Evolutionary conservation across 139 green algal genomes (phyloP), one percentile per base, ranked within the genome.

Genomic region (Haematococcus sp.): DNA sequence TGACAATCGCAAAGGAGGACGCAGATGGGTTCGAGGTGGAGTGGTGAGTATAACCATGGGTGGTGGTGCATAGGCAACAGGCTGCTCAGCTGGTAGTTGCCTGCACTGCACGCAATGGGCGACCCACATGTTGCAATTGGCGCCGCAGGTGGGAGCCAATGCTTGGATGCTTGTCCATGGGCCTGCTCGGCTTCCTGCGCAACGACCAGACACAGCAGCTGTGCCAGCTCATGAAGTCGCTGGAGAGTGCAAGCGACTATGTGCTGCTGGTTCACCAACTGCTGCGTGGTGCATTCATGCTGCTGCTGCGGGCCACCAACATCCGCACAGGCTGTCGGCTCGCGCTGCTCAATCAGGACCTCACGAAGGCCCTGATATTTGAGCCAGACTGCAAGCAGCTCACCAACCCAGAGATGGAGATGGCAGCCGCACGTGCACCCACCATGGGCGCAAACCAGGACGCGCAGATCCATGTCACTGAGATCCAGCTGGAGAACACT

Each of bases 111-210:
- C n/a, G n/a, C n/a, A n/a, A n/a, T n/a, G n/a, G n/a, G n/a, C n/a
- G n/a, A n/a, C n/a, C n/a, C n/a, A n/a, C n/a, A n/a, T n/a, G n/a
- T n/a, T n/a, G n/a, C n/a, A n/a, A n/a, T n/a, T n/a, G n/a, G n/a
- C n/a, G n/a, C n/a, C 23, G 3, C 79, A 87, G 84, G 81, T 90
- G 85, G 85, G 85, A 90, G 75, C 85, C 85, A 13, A 87, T 90
- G 81, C 79, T 90, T 33, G 81, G 81, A 25, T 86, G 83, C 65
- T 68, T 90, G 23, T 82, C 81, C 60, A 83, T 85, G 28, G 85
- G 85, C 30, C 79, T 90, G 74, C 79, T 87, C 4, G 65, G 71
- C 16, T 78, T 83, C 61, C 70, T 90, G 60, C 85, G 81, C 79
- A 86, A 76, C 66, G 81, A 90, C 52, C 85, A 90, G 69, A 83